Base-by-base conservation (phyloP, 176 grass and related monocot genomes). In the Phoenix roebelenii region DNA sequence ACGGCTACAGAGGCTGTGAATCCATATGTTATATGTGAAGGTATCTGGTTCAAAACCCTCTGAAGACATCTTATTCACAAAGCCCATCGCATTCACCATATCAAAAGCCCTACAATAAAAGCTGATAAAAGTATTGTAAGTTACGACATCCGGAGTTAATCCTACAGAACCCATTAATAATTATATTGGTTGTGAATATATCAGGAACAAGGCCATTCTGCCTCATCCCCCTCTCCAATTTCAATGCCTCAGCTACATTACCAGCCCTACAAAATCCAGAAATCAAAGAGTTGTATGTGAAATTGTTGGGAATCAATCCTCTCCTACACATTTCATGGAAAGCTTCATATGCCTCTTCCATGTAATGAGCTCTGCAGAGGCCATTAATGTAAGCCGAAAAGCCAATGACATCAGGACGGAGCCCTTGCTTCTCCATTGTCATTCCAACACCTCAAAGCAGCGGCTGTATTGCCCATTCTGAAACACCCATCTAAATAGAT, bases 11-110 rank as follows among this genome's bases (percentile, higher is more conserved):
- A 96, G 61, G 65, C 68, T 77, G 35, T 90, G 92, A 65, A 96
- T 96, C 87, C 72, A 90, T 72, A 88, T 96, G 72, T 96, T 96
- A 75, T 96, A 96, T 71, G 92, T 96, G 78, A 85, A 95, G 65
- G 90, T 77, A 72, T 96, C 92, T 72, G 86, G 92, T 63, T 82
- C 71, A 79, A 74, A 87, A 51, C 77, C 80, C 65, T 84, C 78
- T 60, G 50, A 72, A 66, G 88, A 71, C 83, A 96, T 96, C 69
- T 85, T 87, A 65, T 85, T 90, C 69, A 88, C 70, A 64, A 85
- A 85, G 64, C 52, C 28, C 74, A 82, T 72, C 4, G 92, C 92
- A 67, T 72, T 61, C 2, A 22, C 68, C 72, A 79, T 85, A 86
- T 95, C 90, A 19, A 57, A 22, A 84, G 68, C 72, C 56, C 61